Evolutionary conservation across 2,329 filamentous ascomycete species (phyloP).

Genomic region (Colletotrichum tabaci): DNA sequence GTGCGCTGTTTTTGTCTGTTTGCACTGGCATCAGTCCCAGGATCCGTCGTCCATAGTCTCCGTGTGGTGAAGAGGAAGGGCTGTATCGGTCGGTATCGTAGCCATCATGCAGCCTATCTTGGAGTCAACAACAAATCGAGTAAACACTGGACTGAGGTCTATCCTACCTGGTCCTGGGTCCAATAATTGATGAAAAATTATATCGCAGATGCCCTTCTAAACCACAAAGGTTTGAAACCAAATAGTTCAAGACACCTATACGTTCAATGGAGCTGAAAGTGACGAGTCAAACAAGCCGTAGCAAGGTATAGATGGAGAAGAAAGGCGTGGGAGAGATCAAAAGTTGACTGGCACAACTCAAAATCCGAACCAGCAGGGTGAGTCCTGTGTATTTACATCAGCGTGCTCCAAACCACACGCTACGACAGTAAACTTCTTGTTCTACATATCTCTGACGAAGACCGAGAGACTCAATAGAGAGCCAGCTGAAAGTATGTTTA

Average conservation of each 20-base stretch:
- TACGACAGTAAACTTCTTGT: not conserved
- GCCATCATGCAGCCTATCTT: not conserved
- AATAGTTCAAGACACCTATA: not conserved
- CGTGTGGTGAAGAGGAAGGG: not conserved
- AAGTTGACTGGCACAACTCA: not conserved
- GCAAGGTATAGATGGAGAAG: not conserved
- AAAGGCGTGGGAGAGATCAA: not conserved
- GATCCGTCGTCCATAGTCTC: conserved; percentile 19
- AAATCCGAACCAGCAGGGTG: not conserved
- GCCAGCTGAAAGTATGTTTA: not conserved
- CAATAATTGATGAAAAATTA: not conserved
- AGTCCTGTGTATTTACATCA: not conserved
- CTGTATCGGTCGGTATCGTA: conserved; percentile 11
- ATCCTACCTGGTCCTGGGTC: not conserved
- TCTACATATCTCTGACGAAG: not conserved
- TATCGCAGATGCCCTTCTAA: not conserved
- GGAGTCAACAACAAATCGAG: not conserved
- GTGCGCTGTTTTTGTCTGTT: conserved; percentile 21
- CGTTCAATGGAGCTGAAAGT: not conserved
- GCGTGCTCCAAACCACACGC: not conserved
- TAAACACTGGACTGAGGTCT: not conserved
- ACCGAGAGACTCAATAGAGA: not conserved
- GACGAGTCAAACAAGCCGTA: not conserved
- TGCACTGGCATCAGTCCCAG: conserved; percentile 23
- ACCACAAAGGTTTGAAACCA: not conserved